phyloP scores from a whole-genome alignment of 345 rosid species.

The Moricandia arvensis region DNA sequence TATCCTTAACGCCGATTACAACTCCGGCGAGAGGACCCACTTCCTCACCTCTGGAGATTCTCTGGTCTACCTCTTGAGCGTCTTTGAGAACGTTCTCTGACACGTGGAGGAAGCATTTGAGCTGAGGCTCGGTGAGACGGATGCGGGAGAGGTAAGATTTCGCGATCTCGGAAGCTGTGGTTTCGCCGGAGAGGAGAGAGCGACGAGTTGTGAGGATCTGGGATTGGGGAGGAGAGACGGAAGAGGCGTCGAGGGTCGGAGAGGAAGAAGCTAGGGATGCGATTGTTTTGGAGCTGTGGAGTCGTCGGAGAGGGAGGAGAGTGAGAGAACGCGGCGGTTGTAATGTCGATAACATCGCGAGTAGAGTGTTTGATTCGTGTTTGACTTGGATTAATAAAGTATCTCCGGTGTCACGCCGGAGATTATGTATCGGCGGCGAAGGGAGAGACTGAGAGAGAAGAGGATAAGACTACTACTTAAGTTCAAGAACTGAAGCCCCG shows the following conservation, averaged over 20 bases:
- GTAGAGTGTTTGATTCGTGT: background rate
- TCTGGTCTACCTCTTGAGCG: background rate
- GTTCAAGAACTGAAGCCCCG: background rate
- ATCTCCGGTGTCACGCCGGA: conserved; percentile 14
- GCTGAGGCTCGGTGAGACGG: background rate
- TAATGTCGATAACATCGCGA: conserved; percentile 43
- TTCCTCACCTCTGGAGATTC: background rate
- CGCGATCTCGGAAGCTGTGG: background rate
- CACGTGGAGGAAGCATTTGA: background rate
- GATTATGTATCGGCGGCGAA: conserved; percentile 11
- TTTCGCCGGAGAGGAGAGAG: background rate
- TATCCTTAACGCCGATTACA: background rate
- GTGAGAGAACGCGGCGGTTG: conserved; percentile 53
- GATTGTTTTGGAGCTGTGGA: conserved; percentile 31
- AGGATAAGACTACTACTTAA: conserved; percentile 8
- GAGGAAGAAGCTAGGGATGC: conserved; percentile 17
- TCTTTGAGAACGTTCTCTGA: background rate
- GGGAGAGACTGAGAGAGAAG: background rate
- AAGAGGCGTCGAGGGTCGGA: background rate
- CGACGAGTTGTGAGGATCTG: background rate
- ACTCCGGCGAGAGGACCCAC: background rate
- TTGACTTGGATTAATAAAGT: background rate
- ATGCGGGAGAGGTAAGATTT: background rate
- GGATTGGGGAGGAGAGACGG: background rate
- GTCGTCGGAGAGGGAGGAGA: conserved; percentile 46